Conservation (phyloP, 768 basidiomycete species). For the Mycena rebaudengoi region DNA sequence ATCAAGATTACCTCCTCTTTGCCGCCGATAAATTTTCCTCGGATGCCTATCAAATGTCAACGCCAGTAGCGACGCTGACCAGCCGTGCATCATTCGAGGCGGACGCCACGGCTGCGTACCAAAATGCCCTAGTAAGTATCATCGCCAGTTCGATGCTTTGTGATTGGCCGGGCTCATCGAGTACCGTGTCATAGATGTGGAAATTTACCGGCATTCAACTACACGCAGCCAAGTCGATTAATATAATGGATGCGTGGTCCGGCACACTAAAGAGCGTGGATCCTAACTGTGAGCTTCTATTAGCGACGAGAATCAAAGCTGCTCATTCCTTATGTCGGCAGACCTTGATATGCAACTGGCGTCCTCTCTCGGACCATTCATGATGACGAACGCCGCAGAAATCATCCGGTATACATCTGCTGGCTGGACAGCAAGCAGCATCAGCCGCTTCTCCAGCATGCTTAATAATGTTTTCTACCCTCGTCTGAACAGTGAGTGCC, state of each 20-base stretch:
- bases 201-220: slow-evolving; percentile 1
- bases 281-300: slow-evolving; percentile 12
- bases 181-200: slow-evolving; percentile 8
- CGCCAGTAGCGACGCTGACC: slow-evolving; percentile 6
- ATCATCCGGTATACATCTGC: slow-evolving; percentile 9
- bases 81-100: slow-evolving; percentile 11
- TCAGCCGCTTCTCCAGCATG: slow-evolving; percentile 7
- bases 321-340: slow-evolving; percentile 8
- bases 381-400: slow-evolving; percentile 11
- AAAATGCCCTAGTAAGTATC: slow-evolving; percentile 10
- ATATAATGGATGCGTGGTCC: slow-evolving; percentile 9
- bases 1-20: slow-evolving; percentile 12
- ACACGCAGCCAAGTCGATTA: slow-evolving; percentile 5
- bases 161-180: slow-evolving; percentile 10
- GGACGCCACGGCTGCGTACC: slow-evolving; percentile 13
- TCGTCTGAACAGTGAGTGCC: slow-evolving; percentile 8
- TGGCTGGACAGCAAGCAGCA: slow-evolving; percentile 8
- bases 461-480: slow-evolving; percentile 11
- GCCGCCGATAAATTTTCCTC: slow-evolving; percentile 13
- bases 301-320: slow-evolving; percentile 8
- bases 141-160: not conserved
- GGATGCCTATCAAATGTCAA: slow-evolving; percentile 11
- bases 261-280: slow-evolving; percentile 8
- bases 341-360: slow-evolving; percentile 11
- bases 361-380: slow-evolving; percentile 12